A percentile compares a stretch with the other conserved stretches of the same genome.
Evolutionary conservation across 495 filamentous ascomycete species (phyloP).

Genomic region (Aspergillus cavernicola): DNA sequence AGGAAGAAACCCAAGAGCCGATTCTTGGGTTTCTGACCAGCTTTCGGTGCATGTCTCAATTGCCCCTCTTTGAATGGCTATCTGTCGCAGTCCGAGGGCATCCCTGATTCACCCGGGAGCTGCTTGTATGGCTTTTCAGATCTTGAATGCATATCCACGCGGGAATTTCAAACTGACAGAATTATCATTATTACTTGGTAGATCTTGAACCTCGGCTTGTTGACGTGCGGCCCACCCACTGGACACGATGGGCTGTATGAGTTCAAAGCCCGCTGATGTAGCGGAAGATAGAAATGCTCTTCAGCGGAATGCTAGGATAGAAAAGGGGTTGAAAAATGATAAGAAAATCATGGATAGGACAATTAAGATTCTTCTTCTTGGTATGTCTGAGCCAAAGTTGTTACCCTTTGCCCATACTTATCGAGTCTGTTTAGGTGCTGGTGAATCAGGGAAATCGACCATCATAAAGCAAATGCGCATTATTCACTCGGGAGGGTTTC

Average conservation of each 20-base stretch:
- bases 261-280: slow-evolving; percentile 36
- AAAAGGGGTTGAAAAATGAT: slow-evolving; percentile 71
- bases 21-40: not conserved
- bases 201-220: not conserved
- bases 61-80: not conserved
- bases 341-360: slow-evolving; percentile 76
- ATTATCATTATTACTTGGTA: not conserved
- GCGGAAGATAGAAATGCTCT: slow-evolving; percentile 38
- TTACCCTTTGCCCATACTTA: slow-evolving; percentile 1
- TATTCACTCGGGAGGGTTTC: slow-evolving; percentile 92
- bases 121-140: not conserved
- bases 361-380: slow-evolving; percentile 79
- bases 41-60: not conserved
- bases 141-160: not conserved
- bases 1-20: not conserved
- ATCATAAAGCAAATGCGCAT: slow-evolving; percentile 99
- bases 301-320: slow-evolving; percentile 58
- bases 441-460: slow-evolving; percentile 96
- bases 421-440: slow-evolving; percentile 63
- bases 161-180: not conserved
- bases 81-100: not conserved
- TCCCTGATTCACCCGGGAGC: slow-evolving; percentile 30
- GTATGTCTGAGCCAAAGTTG: slow-evolving; percentile 41
- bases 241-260: slow-evolving; percentile 42
- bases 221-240: not conserved